Evolutionary conservation across 805 yeast species (phyloP), one percentile per base, ranked within the genome.

Genomic region (Wickerhamiella cacticola): DNA sequence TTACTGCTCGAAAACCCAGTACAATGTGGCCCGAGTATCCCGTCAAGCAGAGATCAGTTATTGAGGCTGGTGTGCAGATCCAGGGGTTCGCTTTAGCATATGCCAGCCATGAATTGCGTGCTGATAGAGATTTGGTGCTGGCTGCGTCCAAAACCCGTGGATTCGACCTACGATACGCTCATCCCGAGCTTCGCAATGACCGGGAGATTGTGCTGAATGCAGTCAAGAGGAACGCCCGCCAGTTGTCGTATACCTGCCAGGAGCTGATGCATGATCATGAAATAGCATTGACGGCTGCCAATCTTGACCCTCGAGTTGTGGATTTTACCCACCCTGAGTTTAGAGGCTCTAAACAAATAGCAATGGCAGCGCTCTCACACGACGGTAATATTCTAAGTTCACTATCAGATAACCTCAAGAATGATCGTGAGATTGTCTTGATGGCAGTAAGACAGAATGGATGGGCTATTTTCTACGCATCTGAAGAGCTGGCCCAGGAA

Each of bases 21-120:
- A 39, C 10, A 4, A 13, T 19, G 23, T 39, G 42, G 42, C 42
- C 42, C 3, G 42, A 39, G 29, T 39, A 39, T 19, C 42, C 42
- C 7, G 42, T 39, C 3, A 23, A 22, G 7, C 13, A n/a, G 28
- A 23, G 42, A 24, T 15, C 28, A 19, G 29, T 24, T 3, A 23
- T 39, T 4, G 29, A 22, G 42, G 23, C 26, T 9, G 42, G 26
- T n/a, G 42, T 23, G 2, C 9, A 22, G 12, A 39, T 39, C 29
- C 23, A 39, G 19, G 42, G 42, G 19, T 39, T 39, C 15, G 23
- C 29, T 3, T n/a, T 39, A 3, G 42, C 42, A 3, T 39, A 39
- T 23, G 42, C 29, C 13, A 21, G n/a, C 18, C 29, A 23, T n/a
- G 16, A 39, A 6, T 29, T 39, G 4, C 23, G 42, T 4, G 42